Evolutionary conservation across 495 filamentous ascomycete species (phyloP).

Genomic region (Hyaloscypha hepaticicola): DNA sequence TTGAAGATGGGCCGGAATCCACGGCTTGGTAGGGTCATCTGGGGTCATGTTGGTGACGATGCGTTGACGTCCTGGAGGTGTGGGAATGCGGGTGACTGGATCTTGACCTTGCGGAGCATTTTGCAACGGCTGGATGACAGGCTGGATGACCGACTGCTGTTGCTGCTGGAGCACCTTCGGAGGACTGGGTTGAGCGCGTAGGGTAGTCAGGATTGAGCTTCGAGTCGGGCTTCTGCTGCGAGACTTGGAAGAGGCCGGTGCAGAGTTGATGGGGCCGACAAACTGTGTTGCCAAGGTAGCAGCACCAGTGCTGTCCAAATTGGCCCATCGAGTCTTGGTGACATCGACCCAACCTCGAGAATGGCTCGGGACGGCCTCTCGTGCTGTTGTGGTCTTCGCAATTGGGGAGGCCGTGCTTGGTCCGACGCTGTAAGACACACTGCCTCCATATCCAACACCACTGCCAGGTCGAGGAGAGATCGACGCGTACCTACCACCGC

Average conservation of each 20-base stretch:
- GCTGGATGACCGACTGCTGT: neutral
- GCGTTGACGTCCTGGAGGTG: neutral
- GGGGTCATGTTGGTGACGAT: constrained; percentile 11
- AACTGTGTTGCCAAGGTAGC: neutral
- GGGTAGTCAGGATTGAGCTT: neutral
- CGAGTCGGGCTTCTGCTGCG: neutral
- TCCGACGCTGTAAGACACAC: neutral
- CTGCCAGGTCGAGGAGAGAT: neutral
- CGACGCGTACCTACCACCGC: neutral
- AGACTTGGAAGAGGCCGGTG: neutral
- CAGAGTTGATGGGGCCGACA: no score
- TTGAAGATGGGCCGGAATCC: constrained; percentile 11
- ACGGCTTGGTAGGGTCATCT: constrained; percentile 1
- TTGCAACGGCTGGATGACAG: neutral
- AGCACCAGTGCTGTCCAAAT: neutral
- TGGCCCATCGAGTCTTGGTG: neutral
- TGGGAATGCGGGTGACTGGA: neutral
- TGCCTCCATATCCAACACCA: neutral
- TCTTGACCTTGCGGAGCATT: neutral
- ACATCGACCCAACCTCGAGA: neutral
- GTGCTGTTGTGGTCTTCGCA: neutral
- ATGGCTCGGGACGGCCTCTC: neutral
- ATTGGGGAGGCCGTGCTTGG: neutral
- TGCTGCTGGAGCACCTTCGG: neutral
- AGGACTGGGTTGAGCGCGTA: neutral